Conservation (phyloP, 345 rosid genomes). For the Punica granatum region DNA sequence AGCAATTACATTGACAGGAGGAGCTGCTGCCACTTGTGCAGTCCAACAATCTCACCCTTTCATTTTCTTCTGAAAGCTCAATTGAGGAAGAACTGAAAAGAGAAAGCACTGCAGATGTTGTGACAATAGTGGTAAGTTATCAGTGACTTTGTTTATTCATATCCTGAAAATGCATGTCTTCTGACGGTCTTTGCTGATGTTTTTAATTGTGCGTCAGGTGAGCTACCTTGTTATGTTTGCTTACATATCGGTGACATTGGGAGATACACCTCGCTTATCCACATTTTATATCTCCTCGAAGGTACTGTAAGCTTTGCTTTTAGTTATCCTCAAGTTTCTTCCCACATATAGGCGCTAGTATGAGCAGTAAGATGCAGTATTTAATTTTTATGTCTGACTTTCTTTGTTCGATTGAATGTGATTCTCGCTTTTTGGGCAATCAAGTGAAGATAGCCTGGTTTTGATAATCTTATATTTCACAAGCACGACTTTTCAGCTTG, state of each 20-base stretch:
- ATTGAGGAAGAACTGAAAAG: constrained; percentile 95
- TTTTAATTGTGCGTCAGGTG: constrained; percentile 28
- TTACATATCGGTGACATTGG: constrained; percentile 80
- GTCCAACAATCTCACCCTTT: constrained; percentile 70
- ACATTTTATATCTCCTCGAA: constrained; percentile 74
- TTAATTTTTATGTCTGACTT: not conserved
- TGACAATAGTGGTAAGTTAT: constrained; percentile 64
- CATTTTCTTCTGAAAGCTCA: constrained; percentile 96
- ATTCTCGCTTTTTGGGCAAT: not conserved
- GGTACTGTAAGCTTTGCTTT: constrained; percentile 28
- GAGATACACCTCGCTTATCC: constrained; percentile 53
- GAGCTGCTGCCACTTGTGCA: constrained; percentile 62
- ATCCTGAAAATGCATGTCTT: not conserved
- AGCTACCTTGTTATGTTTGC: constrained; percentile 98
- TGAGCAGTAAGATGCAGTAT: not conserved
- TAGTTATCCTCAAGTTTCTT: not conserved
- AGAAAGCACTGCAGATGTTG: constrained; percentile 85
- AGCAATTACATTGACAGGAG: constrained; percentile 33
- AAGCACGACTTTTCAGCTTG: not conserved
- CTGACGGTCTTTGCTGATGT: not conserved
- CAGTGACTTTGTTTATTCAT: not conserved
- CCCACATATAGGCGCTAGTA: not conserved
- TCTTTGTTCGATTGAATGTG: not conserved
- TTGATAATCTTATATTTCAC: not conserved
- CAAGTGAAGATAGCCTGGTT: not conserved